These are phyloP conservation scores for Pluteus cervinus DNA, from an alignment of 768 basidiomycete species.

Conservation along the genomic window DNA sequence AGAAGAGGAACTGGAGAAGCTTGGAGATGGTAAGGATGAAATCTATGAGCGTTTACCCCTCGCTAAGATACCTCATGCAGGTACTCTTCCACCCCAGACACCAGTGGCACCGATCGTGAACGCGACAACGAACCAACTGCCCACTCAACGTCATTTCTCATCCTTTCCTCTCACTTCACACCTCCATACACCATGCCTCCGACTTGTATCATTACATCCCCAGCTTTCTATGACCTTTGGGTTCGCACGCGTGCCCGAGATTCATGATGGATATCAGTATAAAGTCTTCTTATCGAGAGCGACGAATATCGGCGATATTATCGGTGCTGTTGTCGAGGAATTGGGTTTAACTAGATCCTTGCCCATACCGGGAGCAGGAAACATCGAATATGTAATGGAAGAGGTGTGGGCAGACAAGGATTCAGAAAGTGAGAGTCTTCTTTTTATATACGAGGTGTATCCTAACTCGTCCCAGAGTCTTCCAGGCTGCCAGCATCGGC, in stretches of 20 bases:
- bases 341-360: slow-evolving; percentile 64
- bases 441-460: slow-evolving; percentile 3
- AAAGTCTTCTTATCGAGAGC: slow-evolving; percentile 57
- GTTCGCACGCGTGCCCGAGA: slow-evolving; percentile 69
- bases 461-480: slow-evolving; percentile 28
- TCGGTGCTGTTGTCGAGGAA: slow-evolving; percentile 49
- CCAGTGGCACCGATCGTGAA: slow-evolving; percentile 50
- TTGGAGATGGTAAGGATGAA: slow-evolving; percentile 51
- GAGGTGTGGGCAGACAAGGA: slow-evolving; percentile 53
- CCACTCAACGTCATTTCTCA: slow-evolving; percentile 52
- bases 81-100: slow-evolving; percentile 38
- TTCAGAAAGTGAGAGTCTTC: slow-evolving; percentile 42
- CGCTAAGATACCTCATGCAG: slow-evolving; percentile 24
- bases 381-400: slow-evolving; percentile 69
- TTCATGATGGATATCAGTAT: slow-evolving; percentile 67
- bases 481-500: slow-evolving; percentile 39
- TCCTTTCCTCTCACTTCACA: slow-evolving; percentile 65
- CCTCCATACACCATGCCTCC: slow-evolving; percentile 58
- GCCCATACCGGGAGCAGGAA: slow-evolving; percentile 62
- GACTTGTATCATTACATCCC: slow-evolving; percentile 67
- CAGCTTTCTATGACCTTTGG: slow-evolving; percentile 44
- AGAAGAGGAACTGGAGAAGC: slow-evolving; percentile 57
- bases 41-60: not conserved
- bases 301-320: slow-evolving; percentile 48
- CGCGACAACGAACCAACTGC: slow-evolving; percentile 25